These are phyloP conservation scores for Russula dissimulans DNA, from an alignment of 768 basidiomycete species.

Conservation along the genomic window DNA sequence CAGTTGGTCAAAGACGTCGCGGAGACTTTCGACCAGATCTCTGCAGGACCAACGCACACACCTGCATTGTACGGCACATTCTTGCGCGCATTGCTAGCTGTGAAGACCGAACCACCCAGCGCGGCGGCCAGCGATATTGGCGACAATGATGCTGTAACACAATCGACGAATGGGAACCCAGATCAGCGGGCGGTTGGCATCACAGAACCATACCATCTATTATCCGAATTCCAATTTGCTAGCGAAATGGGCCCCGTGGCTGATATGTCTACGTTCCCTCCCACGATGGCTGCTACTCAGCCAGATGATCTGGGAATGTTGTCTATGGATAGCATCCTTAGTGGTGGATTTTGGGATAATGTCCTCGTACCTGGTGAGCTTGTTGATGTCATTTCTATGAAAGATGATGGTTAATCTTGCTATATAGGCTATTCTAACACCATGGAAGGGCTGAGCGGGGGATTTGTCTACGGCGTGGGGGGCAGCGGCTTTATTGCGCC, in stretches of 20 bases:
- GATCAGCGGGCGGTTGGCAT: constrained; percentile 1
- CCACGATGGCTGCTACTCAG: constrained; percentile 63
- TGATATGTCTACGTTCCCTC: constrained; percentile 79
- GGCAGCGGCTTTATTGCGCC: constrained; percentile 82
- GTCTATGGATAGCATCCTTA: constrained; percentile 78
- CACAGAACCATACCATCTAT: constrained; percentile 14
- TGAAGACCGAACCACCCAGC: constrained; percentile 29
- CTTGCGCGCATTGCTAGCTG: constrained; percentile 66
- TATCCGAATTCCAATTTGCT: constrained; percentile 61
- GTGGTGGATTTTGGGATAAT: constrained; percentile 78
- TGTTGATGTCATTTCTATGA: background rate
- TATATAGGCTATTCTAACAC: constrained; percentile 63
- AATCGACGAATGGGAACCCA: constrained; percentile 8
- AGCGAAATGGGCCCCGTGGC: constrained; percentile 80
- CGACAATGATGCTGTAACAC: background rate
- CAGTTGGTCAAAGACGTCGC: constrained; percentile 73
- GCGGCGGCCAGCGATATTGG: constrained; percentile 8
- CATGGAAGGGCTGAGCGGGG: constrained; percentile 75
- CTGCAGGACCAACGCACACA: constrained; percentile 75
- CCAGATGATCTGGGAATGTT: constrained; percentile 38
- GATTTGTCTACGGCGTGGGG: constrained; percentile 77
- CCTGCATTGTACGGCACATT: constrained; percentile 85
- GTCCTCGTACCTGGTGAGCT: constrained; percentile 74
- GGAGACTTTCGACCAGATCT: constrained; percentile 63
- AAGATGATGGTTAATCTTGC: constrained; percentile 6